phyloP scores from a whole-genome alignment of 129 eudicot species.

The Helichrysum umbraculigerum region DNA sequence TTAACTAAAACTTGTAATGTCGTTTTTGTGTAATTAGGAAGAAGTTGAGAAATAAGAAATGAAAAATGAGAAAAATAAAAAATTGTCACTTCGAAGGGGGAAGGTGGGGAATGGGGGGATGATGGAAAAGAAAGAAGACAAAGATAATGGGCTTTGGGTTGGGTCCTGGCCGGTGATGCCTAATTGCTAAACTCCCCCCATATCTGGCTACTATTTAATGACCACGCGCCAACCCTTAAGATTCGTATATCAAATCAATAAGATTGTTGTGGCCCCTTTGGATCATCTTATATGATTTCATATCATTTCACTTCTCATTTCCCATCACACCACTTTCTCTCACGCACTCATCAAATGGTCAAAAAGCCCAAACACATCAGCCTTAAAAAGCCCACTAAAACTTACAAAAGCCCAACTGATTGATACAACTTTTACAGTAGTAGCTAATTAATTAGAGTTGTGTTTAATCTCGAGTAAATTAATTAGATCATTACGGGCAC shows the following conservation, averaged over 20 bases:
- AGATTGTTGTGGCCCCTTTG: conserved; percentile 29
- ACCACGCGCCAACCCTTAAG: conserved; percentile 37
- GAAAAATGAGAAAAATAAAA: conserved; percentile 8
- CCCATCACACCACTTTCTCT: conserved; percentile 16
- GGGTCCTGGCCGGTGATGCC: conserved; percentile 20
- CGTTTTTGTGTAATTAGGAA: background rate
- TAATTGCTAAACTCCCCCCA: conserved; percentile 12
- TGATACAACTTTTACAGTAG: no score
- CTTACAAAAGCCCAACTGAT: background rate
- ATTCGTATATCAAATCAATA: conserved; percentile 33
- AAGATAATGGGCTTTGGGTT: conserved; percentile 42
- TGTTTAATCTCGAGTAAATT: no score
- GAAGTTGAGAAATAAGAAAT: background rate
- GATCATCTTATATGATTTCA: conserved; percentile 17
- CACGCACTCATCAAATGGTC: conserved; percentile 9
- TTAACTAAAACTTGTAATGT: background rate
- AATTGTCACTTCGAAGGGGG: conserved; percentile 34
- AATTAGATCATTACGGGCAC: no score
- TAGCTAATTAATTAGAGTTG: background rate
- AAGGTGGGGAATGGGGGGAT: conserved; percentile 33
- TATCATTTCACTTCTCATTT: background rate
- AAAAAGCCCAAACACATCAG: background rate
- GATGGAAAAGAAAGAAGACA: conserved; percentile 29
- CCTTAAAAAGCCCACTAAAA: background rate
- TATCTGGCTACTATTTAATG: conserved; percentile 18